A percentile compares a stretch with the other conserved stretches of the same genome.
phyloP scores from a whole-genome alignment of 192 early-diverging fungal species.

The Entomortierella beljakovae region DNA sequence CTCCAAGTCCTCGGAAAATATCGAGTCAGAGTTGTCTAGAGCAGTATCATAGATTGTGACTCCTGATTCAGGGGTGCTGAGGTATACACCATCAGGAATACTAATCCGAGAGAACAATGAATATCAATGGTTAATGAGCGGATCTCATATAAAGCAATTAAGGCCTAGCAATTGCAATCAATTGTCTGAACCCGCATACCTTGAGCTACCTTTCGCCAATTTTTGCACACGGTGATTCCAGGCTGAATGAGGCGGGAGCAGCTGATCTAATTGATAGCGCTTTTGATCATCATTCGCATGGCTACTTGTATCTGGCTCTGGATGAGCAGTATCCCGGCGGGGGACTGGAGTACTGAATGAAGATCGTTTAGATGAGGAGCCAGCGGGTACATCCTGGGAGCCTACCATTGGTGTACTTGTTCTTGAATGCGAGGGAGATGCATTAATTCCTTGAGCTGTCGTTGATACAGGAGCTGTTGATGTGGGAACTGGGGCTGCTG shows the following conservation, averaged over 20 bases:
- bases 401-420: conserved; percentile 16
- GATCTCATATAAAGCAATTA: not conserved
- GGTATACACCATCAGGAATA: conserved; percentile 57
- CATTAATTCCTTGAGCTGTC: not conserved
- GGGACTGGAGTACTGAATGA: conserved; percentile 24
- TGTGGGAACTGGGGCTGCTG: not conserved
- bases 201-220: conserved; percentile 46
- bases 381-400: conserved; percentile 19
- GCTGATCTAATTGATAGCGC: conserved; percentile 45
- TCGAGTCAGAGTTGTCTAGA: conserved; percentile 48
- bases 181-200: conserved; percentile 6
- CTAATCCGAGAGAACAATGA: conserved; percentile 9
- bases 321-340: conserved; percentile 38
- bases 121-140: not conserved
- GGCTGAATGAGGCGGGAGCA: conserved; percentile 48
- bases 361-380: conserved; percentile 29
- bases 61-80: conserved; percentile 31
- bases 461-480: not conserved
- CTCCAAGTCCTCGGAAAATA: conserved; percentile 53
- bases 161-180: not conserved
- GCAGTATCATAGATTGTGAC: conserved; percentile 43
- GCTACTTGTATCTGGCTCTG: conserved; percentile 14
- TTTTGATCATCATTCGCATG: conserved; percentile 41
- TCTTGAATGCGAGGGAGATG: conserved; percentile 21
- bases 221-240: conserved; percentile 55